phyloP scores from a whole-genome alignment of 108 stramenopile genomes.

The Pseudonitzschia pungens region DNA sequence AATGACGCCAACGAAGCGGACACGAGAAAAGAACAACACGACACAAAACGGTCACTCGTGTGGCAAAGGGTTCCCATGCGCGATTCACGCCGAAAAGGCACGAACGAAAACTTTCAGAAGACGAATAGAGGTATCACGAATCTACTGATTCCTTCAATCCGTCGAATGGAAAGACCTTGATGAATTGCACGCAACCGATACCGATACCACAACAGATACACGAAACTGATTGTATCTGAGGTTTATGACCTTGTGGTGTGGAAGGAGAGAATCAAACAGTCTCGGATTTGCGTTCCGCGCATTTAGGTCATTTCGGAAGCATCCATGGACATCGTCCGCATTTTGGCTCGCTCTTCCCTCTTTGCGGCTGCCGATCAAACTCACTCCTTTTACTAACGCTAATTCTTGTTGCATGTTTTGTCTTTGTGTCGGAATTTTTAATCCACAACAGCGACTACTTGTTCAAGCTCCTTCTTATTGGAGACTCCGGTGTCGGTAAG shows the following conservation, averaged over 20 bases:
- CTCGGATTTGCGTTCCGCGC: no score
- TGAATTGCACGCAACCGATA: no score
- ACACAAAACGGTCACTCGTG: slow-evolving; percentile 4
- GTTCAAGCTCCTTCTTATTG: slow-evolving; percentile 97
- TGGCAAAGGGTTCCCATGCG: not conserved
- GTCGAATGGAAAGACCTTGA: no score
- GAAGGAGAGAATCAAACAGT: no score
- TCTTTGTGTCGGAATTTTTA: not conserved
- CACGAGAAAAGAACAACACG: not conserved
- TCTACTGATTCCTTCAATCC: not conserved
- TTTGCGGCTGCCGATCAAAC: not conserved
- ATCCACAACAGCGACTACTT: slow-evolving; percentile 75
- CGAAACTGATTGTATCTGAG: no score
- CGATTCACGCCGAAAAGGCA: slow-evolving; percentile 2
- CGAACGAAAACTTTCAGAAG: not conserved
- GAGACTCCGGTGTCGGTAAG: slow-evolving; percentile 99
- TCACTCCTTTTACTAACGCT: not conserved
- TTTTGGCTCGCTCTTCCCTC: not conserved
- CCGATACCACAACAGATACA: no score
- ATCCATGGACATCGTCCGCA: not conserved
- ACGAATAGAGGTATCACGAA: not conserved
- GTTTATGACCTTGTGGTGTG: no score
- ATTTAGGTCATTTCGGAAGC: not conserved
- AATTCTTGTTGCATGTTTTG: slow-evolving; percentile 12
- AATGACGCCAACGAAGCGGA: not conserved